Conservation (phyloP, 192 early-diverging fungal genomes). For the Tieghemiomyces parasiticus region DNA sequence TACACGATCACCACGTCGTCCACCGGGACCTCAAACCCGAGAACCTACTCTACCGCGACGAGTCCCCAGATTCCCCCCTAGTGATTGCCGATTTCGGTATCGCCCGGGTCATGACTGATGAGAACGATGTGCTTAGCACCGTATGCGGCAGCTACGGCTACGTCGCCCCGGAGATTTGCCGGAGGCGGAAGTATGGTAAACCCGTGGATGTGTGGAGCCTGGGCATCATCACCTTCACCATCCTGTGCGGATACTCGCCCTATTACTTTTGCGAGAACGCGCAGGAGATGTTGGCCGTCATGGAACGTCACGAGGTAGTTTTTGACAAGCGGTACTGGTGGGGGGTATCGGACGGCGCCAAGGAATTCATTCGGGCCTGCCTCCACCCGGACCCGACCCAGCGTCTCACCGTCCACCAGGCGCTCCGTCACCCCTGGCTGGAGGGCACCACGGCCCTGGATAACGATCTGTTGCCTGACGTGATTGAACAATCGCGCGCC, state of each 20-base stretch:
- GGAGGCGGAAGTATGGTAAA: constrained; percentile 69
- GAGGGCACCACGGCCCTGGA: constrained; percentile 38
- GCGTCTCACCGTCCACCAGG: constrained; percentile 66
- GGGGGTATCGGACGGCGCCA: constrained; percentile 70
- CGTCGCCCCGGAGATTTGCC: constrained; percentile 75
- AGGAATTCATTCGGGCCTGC: constrained; percentile 50
- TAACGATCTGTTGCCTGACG: constrained; percentile 71
- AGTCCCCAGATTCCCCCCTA: constrained; percentile 43
- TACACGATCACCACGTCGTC: constrained; percentile 76
- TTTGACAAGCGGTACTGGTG: constrained; percentile 64
- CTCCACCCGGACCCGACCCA: constrained; percentile 49
- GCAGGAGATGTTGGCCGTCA: constrained; percentile 38
- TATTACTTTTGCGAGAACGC: constrained; percentile 46
- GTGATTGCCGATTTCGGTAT: constrained; percentile 85
- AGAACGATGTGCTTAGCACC: constrained; percentile 54
- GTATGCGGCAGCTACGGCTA: constrained; percentile 81
- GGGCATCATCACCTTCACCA: constrained; percentile 79
- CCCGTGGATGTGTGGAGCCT: constrained; percentile 91
- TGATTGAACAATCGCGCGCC: constrained; percentile 44
- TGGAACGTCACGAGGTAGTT: constrained; percentile 45
- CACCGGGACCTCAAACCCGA: constrained; percentile 81
- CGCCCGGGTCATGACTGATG: constrained; percentile 42
- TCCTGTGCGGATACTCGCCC: constrained; percentile 73
- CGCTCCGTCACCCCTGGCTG: constrained; percentile 77
- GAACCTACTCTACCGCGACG: constrained; percentile 65